Percentiles rank a stretch among this genome's conserved stretches.
Evolutionary conservation across 2,329 filamentous ascomycete species (phyloP).

Genomic region (Alternaria postmessia): DNA sequence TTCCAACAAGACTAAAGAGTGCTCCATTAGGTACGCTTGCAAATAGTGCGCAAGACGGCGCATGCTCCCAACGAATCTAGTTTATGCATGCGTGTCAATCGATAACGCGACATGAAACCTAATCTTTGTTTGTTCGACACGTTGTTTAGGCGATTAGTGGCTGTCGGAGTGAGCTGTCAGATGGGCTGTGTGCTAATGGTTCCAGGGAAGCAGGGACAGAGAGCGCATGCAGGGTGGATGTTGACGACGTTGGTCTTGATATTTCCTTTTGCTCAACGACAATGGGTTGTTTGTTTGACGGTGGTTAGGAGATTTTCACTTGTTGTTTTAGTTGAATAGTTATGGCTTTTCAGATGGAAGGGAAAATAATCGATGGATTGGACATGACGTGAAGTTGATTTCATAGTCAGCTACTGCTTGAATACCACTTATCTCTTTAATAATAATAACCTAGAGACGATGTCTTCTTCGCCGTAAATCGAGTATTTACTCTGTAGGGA

Average conservation of each 20-base stretch:
- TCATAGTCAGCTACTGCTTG: background rate
- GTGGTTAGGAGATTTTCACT: background rate
- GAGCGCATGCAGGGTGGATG: background rate
- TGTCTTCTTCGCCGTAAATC: background rate
- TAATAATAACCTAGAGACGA: background rate
- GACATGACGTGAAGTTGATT: background rate
- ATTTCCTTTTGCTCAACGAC: background rate
- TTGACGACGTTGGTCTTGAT: background rate
- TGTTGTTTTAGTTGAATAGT: background rate
- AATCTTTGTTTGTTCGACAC: background rate
- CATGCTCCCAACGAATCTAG: background rate
- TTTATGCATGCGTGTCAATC: slow-evolving; percentile 5
- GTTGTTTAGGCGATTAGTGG: background rate
- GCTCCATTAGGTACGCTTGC: background rate
- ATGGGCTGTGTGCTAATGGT: background rate
- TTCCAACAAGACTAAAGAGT: background rate
- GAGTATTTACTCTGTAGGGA: background rate
- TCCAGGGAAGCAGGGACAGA: background rate
- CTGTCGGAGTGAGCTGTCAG: background rate
- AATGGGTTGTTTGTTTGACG: background rate
- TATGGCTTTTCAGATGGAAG: background rate
- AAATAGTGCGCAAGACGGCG: background rate
- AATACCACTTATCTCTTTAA: background rate
- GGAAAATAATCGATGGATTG: background rate
- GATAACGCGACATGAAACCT: slow-evolving; percentile 1